Conservation (phyloP, 106 monocot species). For the Apostasia ramifera region DNA sequence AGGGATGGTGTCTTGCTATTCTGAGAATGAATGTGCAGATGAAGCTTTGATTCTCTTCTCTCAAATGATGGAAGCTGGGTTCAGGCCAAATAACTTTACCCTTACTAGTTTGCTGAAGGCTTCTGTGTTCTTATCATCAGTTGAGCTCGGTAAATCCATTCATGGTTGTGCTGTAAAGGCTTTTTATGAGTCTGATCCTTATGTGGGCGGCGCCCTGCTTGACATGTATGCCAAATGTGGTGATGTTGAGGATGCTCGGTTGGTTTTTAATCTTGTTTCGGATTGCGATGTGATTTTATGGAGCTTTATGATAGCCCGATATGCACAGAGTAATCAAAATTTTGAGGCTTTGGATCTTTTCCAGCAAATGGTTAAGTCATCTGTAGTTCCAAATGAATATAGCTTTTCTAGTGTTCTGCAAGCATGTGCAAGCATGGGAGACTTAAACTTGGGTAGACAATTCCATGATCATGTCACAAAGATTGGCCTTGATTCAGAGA, state of each 20-base stretch:
- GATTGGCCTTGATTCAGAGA: constrained; percentile 50
- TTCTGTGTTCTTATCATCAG: constrained; percentile 31
- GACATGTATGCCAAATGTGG: constrained; percentile 88
- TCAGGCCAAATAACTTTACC: constrained; percentile 56
- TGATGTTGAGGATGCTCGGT: constrained; percentile 50
- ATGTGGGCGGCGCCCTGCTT: constrained; percentile 57
- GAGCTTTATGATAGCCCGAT: constrained; percentile 83
- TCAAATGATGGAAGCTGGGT: constrained; percentile 41
- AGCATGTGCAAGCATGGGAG: constrained; percentile 52
- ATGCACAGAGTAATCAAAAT: constrained; percentile 46
- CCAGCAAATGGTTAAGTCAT: constrained; percentile 32
- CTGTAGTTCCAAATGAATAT: constrained; percentile 59
- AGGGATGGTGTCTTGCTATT: constrained; percentile 76
- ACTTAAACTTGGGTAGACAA: constrained; percentile 42
- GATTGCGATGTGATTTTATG: constrained; percentile 49
- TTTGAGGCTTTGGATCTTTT: constrained; percentile 64
- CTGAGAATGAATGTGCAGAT: constrained; percentile 47
- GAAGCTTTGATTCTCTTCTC: constrained; percentile 30
- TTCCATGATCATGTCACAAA: constrained; percentile 54
- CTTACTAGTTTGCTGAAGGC: constrained; percentile 67
- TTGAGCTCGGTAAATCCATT: constrained; percentile 43
- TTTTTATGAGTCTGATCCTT: constrained; percentile 37
- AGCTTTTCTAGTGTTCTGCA: constrained; percentile 76
- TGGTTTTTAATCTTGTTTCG: constrained; percentile 47
- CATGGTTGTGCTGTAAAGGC: constrained; percentile 55